Percentiles rank a stretch among this genome's conserved stretches.
Evolutionary conservation across 2,329 filamentous ascomycete genomes (phyloP).

Genomic region (Podosphaera xanthii): DNA sequence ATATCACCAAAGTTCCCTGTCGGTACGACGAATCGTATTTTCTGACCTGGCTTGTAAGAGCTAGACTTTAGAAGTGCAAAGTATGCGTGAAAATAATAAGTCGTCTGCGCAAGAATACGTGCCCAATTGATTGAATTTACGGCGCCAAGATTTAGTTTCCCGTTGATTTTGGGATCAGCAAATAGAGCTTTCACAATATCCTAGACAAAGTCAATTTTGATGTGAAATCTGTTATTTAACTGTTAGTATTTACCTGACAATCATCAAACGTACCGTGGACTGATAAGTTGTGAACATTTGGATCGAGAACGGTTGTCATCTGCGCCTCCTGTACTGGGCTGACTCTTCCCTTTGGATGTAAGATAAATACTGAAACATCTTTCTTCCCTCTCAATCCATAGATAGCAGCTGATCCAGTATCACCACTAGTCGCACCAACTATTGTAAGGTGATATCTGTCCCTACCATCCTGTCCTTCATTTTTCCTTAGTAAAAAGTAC

Average conservation of each 20-base stretch:
- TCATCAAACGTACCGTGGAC: constrained; percentile 88
- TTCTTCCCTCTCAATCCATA: constrained; percentile 89
- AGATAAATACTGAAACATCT: constrained; percentile 88
- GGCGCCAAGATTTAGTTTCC: constrained; percentile 61
- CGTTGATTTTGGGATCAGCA: constrained; percentile 64
- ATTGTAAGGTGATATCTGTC: constrained; percentile 58
- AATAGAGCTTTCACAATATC: constrained; percentile 91
- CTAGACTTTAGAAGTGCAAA: constrained; percentile 48
- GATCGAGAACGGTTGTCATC: constrained; percentile 84
- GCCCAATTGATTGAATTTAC: constrained; percentile 97
- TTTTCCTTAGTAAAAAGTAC: constrained; percentile 58
- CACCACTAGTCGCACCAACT: constrained; percentile 67
- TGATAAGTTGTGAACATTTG: constrained; percentile 79
- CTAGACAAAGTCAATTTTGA: constrained; percentile 17
- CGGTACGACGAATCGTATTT: constrained; percentile 69
- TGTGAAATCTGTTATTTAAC: background rate
- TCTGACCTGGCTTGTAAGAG: constrained; percentile 38
- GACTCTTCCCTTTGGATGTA: constrained; percentile 77
- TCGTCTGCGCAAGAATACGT: constrained; percentile 84
- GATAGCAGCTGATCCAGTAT: constrained; percentile 86
- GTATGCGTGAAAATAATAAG: constrained; percentile 93
- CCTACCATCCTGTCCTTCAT: constrained; percentile 40
- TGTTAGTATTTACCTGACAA: constrained; percentile 41
- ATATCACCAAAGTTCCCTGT: constrained; percentile 96
- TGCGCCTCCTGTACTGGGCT: constrained; percentile 85